These are phyloP conservation scores for Yamadazyma membranifaciens DNA, from an alignment of 1,139 yeast species.

Conservation along the genomic window DNA sequence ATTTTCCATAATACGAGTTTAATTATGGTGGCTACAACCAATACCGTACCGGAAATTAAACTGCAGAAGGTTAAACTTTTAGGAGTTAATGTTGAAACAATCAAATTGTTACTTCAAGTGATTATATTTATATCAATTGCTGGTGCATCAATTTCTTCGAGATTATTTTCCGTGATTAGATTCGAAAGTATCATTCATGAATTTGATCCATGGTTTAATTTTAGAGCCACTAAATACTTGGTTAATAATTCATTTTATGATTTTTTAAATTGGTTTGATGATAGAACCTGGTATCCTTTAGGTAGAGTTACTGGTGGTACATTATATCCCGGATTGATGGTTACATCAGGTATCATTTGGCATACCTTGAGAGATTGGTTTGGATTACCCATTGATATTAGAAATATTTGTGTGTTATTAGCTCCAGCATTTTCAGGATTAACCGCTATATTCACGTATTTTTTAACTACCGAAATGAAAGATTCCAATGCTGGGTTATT, in stretches of 20 bases:
- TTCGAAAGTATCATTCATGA: constrained; percentile 98
- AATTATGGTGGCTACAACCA: constrained; percentile 6
- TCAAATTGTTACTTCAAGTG: constrained; percentile 54
- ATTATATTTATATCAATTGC: constrained; percentile 70
- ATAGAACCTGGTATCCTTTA: constrained; percentile 97
- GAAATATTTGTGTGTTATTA: constrained; percentile 91
- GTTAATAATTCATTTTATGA: constrained; percentile 83
- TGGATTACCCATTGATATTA: constrained; percentile 85
- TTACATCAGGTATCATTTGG: constrained; percentile 90
- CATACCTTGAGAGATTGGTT: constrained; percentile 60
- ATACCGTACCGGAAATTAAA: background rate
- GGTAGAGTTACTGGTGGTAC: constrained; percentile 99
- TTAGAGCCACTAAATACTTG: constrained; percentile 88
- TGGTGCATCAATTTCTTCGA: constrained; percentile 87
- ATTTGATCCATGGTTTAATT: constrained; percentile 99
- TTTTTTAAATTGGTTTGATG: constrained; percentile 97
- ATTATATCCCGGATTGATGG: constrained; percentile 97
- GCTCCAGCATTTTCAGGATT: constrained; percentile 97
- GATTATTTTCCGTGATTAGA: constrained; percentile 76
- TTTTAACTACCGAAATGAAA: constrained; percentile 87
- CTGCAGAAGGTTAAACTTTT: constrained; percentile 19
- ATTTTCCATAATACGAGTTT: background rate
- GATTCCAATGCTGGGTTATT: constrained; percentile 86
- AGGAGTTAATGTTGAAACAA: constrained; percentile 40
- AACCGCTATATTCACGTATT: constrained; percentile 90